Percentiles rank a stretch among this genome's conserved stretches.
Evolutionary conservation across 257 asterid species (phyloP).

Genomic region (Fraxinus quadrangulata): DNA sequence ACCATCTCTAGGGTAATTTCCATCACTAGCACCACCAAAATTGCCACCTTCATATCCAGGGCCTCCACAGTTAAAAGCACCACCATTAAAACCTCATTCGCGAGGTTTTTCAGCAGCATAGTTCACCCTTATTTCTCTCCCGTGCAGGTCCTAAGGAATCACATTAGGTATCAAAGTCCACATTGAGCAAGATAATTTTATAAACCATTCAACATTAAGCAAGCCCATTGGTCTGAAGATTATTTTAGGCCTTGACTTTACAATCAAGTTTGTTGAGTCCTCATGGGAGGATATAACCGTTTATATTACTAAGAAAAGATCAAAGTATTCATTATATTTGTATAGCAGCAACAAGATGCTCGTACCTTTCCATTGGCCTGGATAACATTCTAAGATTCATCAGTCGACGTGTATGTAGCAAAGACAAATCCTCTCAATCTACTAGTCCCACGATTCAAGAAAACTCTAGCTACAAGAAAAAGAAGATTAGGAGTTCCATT

Average conservation of each 20-base stretch:
- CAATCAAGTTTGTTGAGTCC: too few species aligned
- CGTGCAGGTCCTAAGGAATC: constrained; percentile 43
- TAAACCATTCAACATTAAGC: too few species aligned
- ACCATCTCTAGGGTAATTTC: background rate
- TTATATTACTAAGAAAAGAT: too few species aligned
- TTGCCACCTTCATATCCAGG: too few species aligned
- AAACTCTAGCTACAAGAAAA: constrained; percentile 61
- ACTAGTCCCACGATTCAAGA: constrained; percentile 76
- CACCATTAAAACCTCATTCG: constrained; percentile 33
- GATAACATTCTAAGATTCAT: constrained; percentile 73
- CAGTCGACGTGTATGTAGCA: constrained; percentile 63
- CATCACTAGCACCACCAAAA: constrained; percentile 17
- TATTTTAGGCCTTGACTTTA: too few species aligned
- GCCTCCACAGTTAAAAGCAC: background rate
- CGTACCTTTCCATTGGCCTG: constrained; percentile 81
- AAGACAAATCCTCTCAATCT: constrained; percentile 88
- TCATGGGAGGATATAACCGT: too few species aligned
- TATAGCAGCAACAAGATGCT: background rate
- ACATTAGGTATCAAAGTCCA: background rate
- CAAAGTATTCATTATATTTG: background rate
- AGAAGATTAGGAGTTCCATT: background rate
- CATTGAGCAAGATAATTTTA: background rate
- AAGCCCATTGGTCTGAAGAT: too few species aligned
- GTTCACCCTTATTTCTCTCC: constrained; percentile 43
- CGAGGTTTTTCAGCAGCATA: constrained; percentile 37